A percentile compares a stretch with the other conserved stretches of the same genome.
phyloP scores from a whole-genome alignment of 495 filamentous ascomycete genomes.

The Pseudoneurospora amorphoporcata region DNA sequence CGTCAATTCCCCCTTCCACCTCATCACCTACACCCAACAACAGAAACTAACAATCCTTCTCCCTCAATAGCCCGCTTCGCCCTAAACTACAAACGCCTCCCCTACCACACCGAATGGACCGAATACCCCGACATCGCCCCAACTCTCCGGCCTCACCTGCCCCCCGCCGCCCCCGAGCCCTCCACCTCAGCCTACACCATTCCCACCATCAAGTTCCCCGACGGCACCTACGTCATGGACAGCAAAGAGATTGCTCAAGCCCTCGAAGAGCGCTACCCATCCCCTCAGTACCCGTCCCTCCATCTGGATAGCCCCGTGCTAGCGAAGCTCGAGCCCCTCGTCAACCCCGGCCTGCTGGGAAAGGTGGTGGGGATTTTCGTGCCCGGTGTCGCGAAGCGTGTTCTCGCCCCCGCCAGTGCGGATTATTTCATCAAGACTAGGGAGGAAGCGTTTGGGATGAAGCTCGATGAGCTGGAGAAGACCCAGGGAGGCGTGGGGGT shows the following conservation, averaged over 20 bases:
- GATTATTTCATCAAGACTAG: constrained; percentile 40
- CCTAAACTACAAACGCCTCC: constrained; percentile 52
- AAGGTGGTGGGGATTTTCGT: constrained; percentile 21
- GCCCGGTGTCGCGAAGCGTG: constrained; percentile 19
- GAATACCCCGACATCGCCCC: constrained; percentile 52
- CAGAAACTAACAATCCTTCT: background rate
- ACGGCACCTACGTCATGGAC: constrained; percentile 46
- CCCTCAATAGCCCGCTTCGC: constrained; percentile 37
- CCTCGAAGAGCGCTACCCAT: constrained; percentile 43
- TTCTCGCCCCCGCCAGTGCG: constrained; percentile 28
- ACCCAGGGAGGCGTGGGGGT: background rate
- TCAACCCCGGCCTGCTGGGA: constrained; percentile 4
- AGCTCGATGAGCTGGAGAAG: constrained; percentile 23
- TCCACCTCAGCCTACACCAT: constrained; percentile 36
- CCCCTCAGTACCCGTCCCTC: constrained; percentile 29
- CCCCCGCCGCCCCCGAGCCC: constrained; percentile 18
- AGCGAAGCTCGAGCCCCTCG: constrained; percentile 16
- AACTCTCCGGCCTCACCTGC: background rate
- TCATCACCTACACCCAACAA: background rate
- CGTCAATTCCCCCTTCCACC: background rate
- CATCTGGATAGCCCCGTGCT: constrained; percentile 39
- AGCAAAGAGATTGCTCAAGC: constrained; percentile 38
- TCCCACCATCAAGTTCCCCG: constrained; percentile 42
- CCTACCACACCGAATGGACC: constrained; percentile 53
- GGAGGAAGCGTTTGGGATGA: constrained; percentile 28